A percentile compares a stretch with the other conserved stretches of the same genome.
phyloP scores from a whole-genome alignment of 2,329 filamentous ascomycete species.

The Coniochaeta prunicola region DNA sequence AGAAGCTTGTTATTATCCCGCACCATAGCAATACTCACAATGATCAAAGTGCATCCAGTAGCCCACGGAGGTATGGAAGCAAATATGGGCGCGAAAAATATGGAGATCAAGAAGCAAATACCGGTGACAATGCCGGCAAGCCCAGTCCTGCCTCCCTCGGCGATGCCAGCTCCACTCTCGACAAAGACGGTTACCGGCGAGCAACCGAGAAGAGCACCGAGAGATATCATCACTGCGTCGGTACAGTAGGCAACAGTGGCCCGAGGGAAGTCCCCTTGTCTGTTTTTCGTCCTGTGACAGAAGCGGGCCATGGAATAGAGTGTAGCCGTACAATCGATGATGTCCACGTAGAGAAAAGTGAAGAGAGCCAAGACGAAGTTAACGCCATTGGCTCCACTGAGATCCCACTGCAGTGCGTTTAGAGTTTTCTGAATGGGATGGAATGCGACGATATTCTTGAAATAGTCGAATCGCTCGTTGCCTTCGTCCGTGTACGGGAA shows the following conservation, averaged over 20 bases:
- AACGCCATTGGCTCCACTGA: constrained; percentile 43
- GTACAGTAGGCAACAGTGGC: constrained; percentile 73
- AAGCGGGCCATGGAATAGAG: constrained; percentile 78
- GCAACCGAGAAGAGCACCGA: constrained; percentile 61
- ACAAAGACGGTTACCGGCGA: constrained; percentile 70
- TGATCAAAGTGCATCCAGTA: constrained; percentile 64
- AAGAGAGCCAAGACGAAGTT: constrained; percentile 67
- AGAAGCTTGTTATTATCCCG: not conserved
- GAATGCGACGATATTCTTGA: constrained; percentile 65
- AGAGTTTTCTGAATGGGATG: constrained; percentile 60
- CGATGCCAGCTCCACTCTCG: constrained; percentile 68
- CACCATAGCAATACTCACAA: constrained; percentile 34
- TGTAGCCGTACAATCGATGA: constrained; percentile 71
- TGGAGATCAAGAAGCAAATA: constrained; percentile 60
- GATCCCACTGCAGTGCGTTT: constrained; percentile 58
- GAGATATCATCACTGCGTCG: constrained; percentile 64
- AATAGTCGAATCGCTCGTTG: constrained; percentile 60
- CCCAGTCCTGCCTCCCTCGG: constrained; percentile 67
- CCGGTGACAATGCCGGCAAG: constrained; percentile 64
- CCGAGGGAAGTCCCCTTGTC: constrained; percentile 75
- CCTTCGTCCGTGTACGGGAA: constrained; percentile 62
- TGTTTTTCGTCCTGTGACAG: constrained; percentile 44
- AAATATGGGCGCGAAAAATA: constrained; percentile 72
- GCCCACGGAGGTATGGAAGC: constrained; percentile 74
- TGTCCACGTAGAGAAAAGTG: constrained; percentile 74